These are phyloP conservation scores for Populus ilicifolia DNA, from an alignment of 345 rosid genomes.

Conservation along the genomic window DNA sequence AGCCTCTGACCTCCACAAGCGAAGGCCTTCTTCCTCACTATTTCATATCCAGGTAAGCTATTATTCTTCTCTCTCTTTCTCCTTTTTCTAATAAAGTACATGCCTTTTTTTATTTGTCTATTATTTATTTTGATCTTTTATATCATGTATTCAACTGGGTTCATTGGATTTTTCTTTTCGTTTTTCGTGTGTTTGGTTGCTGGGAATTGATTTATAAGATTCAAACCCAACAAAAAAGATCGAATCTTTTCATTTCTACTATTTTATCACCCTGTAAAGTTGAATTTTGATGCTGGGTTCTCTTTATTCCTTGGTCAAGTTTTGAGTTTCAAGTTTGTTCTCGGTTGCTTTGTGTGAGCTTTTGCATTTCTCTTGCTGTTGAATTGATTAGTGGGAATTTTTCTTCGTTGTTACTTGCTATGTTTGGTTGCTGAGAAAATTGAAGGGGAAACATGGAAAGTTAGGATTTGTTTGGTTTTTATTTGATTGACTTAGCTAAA, in stretches of 20 bases:
- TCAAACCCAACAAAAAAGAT: background rate
- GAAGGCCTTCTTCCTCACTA: background rate
- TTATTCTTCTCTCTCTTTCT: background rate
- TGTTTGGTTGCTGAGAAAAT: background rate
- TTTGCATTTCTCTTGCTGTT: background rate
- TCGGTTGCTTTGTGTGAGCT: background rate
- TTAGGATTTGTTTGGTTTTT: background rate
- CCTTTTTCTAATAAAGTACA: background rate
- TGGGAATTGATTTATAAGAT: background rate
- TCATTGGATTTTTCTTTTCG: background rate
- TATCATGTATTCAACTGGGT: background rate
- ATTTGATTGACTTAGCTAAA: background rate
- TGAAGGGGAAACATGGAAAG: background rate
- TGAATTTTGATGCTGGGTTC: background rate
- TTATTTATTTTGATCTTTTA: background rate
- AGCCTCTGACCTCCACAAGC: background rate
- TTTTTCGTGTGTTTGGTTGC: background rate
- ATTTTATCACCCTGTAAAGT: background rate
- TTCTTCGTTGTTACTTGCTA: background rate
- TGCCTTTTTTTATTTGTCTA: background rate
- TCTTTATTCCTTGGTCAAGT: background rate
- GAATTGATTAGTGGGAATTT: background rate
- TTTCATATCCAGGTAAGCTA: background rate
- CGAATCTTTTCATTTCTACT: background rate
- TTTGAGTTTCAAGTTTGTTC: background rate